phyloP scores from a whole-genome alignment of 305 asterid genomes.

The Fraxinus nigra region DNA sequence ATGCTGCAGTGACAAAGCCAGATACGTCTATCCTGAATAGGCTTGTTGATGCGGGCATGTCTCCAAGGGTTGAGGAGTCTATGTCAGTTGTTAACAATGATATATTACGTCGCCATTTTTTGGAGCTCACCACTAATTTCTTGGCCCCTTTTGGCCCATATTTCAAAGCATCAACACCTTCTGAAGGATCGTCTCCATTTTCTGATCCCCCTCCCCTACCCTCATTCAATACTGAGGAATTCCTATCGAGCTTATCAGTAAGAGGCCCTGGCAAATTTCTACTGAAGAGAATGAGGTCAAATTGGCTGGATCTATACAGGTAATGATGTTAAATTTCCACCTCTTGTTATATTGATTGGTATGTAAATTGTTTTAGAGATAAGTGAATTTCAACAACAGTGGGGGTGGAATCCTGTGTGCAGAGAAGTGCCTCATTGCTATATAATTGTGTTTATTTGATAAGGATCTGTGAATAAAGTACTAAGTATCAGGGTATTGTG shows the following conservation, averaged over 20 bases:
- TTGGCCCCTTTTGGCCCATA: constrained; percentile 98
- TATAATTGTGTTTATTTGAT: constrained; percentile 10
- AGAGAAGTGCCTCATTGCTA: constrained; percentile 5
- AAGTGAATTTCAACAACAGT: background rate
- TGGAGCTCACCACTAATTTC: constrained; percentile 94
- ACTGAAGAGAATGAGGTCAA: constrained; percentile 78
- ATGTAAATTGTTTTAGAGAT: background rate
- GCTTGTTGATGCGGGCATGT: constrained; percentile 94
- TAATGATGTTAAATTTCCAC: constrained; percentile 26
- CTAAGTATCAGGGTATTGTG: background rate
- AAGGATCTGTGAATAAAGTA: background rate
- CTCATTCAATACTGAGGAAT: constrained; percentile 69
- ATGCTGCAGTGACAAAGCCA: constrained; percentile 77
- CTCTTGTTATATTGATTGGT: background rate
- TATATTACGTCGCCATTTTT: constrained; percentile 89
- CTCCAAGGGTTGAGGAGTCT: constrained; percentile 97
- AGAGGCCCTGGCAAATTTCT: constrained; percentile 97
- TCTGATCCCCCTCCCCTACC: constrained; percentile 89
- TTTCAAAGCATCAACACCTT: constrained; percentile 77
- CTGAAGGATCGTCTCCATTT: constrained; percentile 88
- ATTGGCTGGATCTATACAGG: constrained; percentile 97
- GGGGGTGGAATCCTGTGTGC: background rate
- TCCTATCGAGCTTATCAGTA: constrained; percentile 57
- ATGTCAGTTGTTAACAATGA: constrained; percentile 98
- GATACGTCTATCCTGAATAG: constrained; percentile 91